Evolutionary conservation across 1,284 basidiomycete species (phyloP).

Genomic region (Marasmius fiardii): DNA sequence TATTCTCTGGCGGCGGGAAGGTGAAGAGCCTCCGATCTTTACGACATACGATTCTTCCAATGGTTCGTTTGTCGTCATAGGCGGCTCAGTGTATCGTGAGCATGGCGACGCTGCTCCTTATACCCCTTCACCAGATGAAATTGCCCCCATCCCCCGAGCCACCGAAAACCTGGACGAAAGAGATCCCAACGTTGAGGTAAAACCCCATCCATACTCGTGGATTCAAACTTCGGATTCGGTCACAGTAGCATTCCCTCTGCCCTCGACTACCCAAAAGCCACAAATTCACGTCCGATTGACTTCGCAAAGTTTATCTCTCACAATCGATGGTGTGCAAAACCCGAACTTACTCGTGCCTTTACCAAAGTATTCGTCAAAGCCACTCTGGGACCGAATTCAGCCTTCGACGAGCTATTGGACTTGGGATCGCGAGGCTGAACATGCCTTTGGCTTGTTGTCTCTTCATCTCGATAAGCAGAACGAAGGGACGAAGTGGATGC

Average conservation of each 20-base stretch:
- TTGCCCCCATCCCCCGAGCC: constrained; percentile 61
- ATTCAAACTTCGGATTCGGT: constrained; percentile 82
- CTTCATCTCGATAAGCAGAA: constrained; percentile 85
- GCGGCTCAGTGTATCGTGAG: constrained; percentile 51
- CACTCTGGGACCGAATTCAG: constrained; percentile 76
- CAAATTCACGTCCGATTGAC: constrained; percentile 70
- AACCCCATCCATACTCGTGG: constrained; percentile 85
- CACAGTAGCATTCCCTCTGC: constrained; percentile 80
- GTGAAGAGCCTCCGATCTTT: constrained; percentile 69
- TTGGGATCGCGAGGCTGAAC: constrained; percentile 73
- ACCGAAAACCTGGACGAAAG: constrained; percentile 48
- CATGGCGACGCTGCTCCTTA: constrained; percentile 34
- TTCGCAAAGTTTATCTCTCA: constrained; percentile 61
- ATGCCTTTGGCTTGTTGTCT: constrained; percentile 65
- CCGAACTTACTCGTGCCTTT: constrained; percentile 35
- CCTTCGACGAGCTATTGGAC: constrained; percentile 82
- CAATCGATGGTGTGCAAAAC: constrained; percentile 43
- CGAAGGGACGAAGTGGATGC: constrained; percentile 80
- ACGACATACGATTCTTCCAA: constrained; percentile 45
- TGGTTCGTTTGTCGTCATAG: constrained; percentile 51
- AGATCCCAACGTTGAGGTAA: constrained; percentile 23
- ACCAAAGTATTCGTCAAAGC: constrained; percentile 59
- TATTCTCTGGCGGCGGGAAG: constrained; percentile 65
- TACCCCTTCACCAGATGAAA: constrained; percentile 59
- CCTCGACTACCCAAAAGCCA: constrained; percentile 59